Conservation (phyloP, 768 basidiomycete species). For the Phallus indusiatus region DNA sequence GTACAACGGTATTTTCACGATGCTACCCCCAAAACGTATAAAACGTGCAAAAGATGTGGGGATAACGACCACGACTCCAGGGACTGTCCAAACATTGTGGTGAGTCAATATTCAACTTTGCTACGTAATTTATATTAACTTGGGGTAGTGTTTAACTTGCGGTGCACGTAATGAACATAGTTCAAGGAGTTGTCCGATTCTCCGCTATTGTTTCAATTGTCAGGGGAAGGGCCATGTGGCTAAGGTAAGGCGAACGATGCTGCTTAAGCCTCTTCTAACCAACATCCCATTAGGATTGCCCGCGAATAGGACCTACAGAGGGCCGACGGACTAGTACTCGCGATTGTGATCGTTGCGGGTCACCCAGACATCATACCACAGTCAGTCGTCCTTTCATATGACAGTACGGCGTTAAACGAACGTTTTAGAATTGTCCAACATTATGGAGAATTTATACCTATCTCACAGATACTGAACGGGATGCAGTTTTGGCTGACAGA, state of each 20-base stretch:
- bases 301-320: constrained; percentile 36
- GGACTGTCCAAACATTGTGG: constrained; percentile 65
- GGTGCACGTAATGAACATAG: constrained; percentile 72
- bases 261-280: background rate
- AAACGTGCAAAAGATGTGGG: constrained; percentile 69
- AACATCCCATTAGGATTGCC: constrained; percentile 1
- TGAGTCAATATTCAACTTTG: constrained; percentile 26
- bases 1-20: constrained; percentile 51
- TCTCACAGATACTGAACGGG: constrained; percentile 43
- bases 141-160: constrained; percentile 62
- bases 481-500: constrained; percentile 34
- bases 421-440: constrained; percentile 72
- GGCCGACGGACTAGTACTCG: constrained; percentile 41
- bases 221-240: constrained; percentile 81
- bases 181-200: constrained; percentile 70
- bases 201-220: constrained; percentile 71
- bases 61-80: constrained; percentile 61
- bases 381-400: constrained; percentile 28
- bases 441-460: constrained; percentile 78
- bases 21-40: constrained; percentile 28
- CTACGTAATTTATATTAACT: background rate
- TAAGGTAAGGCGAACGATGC: constrained; percentile 31
- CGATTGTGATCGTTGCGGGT: constrained; percentile 65
- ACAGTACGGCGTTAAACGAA: no score
- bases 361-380: constrained; percentile 50